phyloP scores from a whole-genome alignment of 2,329 filamentous ascomycete genomes.

The Sporothrix sp. region DNA sequence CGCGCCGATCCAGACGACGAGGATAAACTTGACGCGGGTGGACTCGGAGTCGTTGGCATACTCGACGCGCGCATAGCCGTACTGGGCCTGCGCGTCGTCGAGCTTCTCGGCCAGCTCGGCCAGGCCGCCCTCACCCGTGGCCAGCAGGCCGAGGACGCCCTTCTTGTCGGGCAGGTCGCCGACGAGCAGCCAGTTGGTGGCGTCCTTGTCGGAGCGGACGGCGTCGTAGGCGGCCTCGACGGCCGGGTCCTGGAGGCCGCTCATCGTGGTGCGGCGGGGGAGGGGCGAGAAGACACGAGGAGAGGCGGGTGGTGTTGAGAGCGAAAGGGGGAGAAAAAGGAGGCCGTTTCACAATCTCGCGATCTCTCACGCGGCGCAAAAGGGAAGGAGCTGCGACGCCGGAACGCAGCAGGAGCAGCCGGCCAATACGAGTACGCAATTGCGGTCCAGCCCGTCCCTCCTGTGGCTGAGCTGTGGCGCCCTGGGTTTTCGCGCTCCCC shows the following conservation, averaged over 20 bases:
- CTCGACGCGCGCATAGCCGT: conserved; percentile 56
- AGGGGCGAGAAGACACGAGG: not conserved
- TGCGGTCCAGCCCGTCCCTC: not conserved
- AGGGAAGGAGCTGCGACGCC: not conserved
- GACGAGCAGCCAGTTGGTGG: conserved; percentile 57
- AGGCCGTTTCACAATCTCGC: too few species aligned
- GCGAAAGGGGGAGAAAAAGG: too few species aligned
- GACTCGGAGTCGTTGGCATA: conserved; percentile 63
- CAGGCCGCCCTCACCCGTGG: conserved; percentile 52
- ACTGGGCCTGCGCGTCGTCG: conserved; percentile 52
- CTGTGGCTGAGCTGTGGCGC: conserved; percentile 11
- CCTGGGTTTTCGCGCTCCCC: not conserved
- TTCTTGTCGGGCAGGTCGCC: conserved; percentile 47
- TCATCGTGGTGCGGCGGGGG: conserved; percentile 32
- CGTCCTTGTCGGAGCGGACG: conserved; percentile 56
- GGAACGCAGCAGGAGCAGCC: not conserved
- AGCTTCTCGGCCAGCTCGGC: conserved; percentile 46
- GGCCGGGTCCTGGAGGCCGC: conserved; percentile 47
- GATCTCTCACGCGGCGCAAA: too few species aligned
- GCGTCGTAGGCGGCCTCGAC: conserved; percentile 56
- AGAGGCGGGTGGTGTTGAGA: not conserved
- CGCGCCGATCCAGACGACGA: conserved; percentile 60
- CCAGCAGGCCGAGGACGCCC: conserved; percentile 42
- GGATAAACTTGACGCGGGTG: conserved; percentile 57
- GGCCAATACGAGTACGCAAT: too few species aligned